Evolutionary conservation across 345 rosid genomes (phyloP), one percentile per base, ranked within the genome.

Genomic region (Tarenaya hassleriana): DNA sequence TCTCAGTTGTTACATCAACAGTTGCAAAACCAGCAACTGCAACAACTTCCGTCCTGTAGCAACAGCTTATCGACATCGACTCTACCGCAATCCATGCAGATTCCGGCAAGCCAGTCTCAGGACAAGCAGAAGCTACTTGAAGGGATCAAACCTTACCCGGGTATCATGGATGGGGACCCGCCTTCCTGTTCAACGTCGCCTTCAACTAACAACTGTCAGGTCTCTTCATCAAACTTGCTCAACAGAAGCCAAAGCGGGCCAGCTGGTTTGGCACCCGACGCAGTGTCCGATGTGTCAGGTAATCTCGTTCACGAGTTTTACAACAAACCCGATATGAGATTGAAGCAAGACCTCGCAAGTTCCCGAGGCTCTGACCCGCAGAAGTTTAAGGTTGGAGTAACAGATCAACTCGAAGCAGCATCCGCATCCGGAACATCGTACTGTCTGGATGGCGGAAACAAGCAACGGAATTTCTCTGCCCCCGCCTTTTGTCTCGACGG

Each of bases 161-260:
- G 74, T 35, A 73, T 79, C 43, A 84, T 95, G 6, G 96, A 87
- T 61, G 92, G 88, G 60, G 96, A 92, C 49, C 83, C 86, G 55
- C 98, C 96, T 56, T 88, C 98, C 40, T 92, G 94, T 71, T 84
- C 95, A 47, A 88, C 96, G 63, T 92, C 98, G 11, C 98, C 98
- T 49, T 92, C 96, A 32, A 72, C 96, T 49, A 83, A 85, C 60
- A 92, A 81, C 68, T 88, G 84, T 71, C 92, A 83, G 64, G 55
- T 84, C 68, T 74, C 83, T 8, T 75, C 84, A 8, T 69, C 88
- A 43, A 71, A 63, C 62, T 84, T 92, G 53, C 73, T 77, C 33
- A 77, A 67, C 73, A 83, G 83, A 70, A 77, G 70, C 65, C 95
- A 78, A 69, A 79, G 72, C 41, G 72, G 67, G 10, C 86, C 86